A percentile compares a stretch with the other conserved stretches of the same genome.
phyloP scores from a whole-genome alignment of 306 rosid species.

The Cicer chorassanicum region DNA sequence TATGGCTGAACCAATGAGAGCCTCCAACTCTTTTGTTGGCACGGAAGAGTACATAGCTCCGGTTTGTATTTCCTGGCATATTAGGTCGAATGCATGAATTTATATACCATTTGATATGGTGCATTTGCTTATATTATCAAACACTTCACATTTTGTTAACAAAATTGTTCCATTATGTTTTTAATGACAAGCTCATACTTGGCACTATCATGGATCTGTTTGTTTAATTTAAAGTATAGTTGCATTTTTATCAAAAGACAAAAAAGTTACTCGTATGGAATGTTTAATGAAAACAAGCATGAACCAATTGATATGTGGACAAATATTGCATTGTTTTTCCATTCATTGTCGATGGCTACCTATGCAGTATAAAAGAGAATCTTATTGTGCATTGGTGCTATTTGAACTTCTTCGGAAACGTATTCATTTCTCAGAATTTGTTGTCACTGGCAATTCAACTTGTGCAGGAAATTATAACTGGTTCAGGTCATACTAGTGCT shows the following conservation, averaged over 20 bases:
- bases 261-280: neutral
- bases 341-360: conserved; percentile 7
- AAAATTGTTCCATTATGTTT: neutral
- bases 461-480: conserved; percentile 92
- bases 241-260: neutral
- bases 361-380: neutral
- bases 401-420: conserved; percentile 11
- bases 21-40: conserved; percentile 98
- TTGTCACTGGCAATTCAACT: conserved; percentile 36
- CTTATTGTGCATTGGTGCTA: neutral
- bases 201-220: neutral
- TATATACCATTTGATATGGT: neutral
- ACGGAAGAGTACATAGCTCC: conserved; percentile 99
- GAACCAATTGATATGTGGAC: neutral
- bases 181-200: neutral
- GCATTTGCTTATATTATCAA: conserved; percentile 8
- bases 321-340: neutral
- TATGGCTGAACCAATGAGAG: conserved; percentile 98
- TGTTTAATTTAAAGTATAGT: neutral
- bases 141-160: neutral
- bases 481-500: conserved; percentile 95
- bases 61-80: conserved; percentile 57
- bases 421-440: conserved; percentile 29
- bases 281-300: neutral
- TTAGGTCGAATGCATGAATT: neutral